Conservation (phyloP, 306 rosid genomes). For the Biancaea sappan region DNA sequence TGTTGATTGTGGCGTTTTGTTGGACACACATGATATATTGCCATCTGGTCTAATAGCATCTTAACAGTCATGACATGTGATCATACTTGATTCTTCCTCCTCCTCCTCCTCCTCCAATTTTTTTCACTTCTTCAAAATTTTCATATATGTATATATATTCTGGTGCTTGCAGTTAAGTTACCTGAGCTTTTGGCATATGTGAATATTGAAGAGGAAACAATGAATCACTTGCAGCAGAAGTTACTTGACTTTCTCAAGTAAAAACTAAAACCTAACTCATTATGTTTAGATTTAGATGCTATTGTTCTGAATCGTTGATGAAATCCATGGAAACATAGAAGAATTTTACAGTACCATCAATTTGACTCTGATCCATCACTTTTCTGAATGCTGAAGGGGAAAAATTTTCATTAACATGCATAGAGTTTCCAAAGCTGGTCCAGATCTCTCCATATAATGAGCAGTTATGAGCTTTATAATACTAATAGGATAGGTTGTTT, state of each 20-base stretch:
- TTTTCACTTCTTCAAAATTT: neutral
- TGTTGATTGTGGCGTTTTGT: neutral
- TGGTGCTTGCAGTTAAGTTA: constrained; percentile 81
- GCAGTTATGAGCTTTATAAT: neutral
- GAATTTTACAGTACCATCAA: neutral
- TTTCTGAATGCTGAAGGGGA: neutral
- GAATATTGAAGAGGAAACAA: constrained; percentile 89
- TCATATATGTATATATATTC: constrained; percentile 29
- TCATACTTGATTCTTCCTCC: constrained; percentile 16
- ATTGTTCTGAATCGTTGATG: constrained; percentile 18
- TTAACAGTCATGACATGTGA: constrained; percentile 23
- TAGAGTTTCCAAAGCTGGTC: neutral
- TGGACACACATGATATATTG: constrained; percentile 11
- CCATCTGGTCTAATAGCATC: constrained; percentile 2
- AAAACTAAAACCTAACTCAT: constrained; percentile 30
- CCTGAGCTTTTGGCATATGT: constrained; percentile 93
- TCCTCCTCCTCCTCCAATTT: neutral
- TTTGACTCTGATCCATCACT: neutral
- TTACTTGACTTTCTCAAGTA: constrained; percentile 89
- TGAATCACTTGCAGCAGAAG: constrained; percentile 73
- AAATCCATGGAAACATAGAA: neutral
- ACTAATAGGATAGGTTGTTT: neutral
- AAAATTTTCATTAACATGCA: neutral
- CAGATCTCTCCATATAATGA: neutral
- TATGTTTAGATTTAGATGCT: constrained; percentile 11